phyloP scores from a whole-genome alignment of 352 stramenopile species.

The Phytophthora pini region DNA sequence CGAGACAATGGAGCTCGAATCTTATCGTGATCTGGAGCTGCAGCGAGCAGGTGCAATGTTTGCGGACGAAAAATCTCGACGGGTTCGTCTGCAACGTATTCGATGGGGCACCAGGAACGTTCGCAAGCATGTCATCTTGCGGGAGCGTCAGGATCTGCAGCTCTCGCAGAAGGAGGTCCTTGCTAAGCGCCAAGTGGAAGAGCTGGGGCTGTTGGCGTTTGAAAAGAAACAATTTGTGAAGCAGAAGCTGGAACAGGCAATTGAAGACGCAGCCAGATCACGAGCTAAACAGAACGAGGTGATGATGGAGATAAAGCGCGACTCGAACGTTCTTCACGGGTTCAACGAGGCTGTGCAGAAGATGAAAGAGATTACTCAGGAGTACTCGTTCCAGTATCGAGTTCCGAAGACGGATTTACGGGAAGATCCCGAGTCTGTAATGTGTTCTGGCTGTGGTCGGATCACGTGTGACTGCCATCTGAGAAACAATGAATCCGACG shows the following conservation, averaged over 20 bases:
- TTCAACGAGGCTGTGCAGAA: slow-evolving; percentile 60
- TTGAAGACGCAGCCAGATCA: slow-evolving; percentile 47
- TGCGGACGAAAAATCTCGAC: slow-evolving; percentile 37
- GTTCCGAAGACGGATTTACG: slow-evolving; percentile 66
- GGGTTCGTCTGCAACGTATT: slow-evolving; percentile 63
- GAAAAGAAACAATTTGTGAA: slow-evolving; percentile 61
- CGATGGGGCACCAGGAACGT: slow-evolving; percentile 71
- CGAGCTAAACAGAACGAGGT: slow-evolving; percentile 53
- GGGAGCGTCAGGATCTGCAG: slow-evolving; percentile 48
- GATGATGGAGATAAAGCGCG: slow-evolving; percentile 51
- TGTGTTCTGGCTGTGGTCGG: slow-evolving; percentile 57
- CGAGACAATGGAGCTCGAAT: slow-evolving; percentile 72
- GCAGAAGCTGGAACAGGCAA: slow-evolving; percentile 50
- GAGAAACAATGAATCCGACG: slow-evolving; percentile 11
- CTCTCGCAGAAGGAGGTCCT: slow-evolving; percentile 43
- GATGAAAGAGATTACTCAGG: slow-evolving; percentile 59
- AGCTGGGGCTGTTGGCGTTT: slow-evolving; percentile 64
- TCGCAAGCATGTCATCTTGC: slow-evolving; percentile 57
- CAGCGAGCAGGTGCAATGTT: slow-evolving; percentile 53
- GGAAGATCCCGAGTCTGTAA: slow-evolving; percentile 44
- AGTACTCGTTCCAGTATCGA: slow-evolving; percentile 67
- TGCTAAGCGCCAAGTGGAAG: slow-evolving; percentile 49
- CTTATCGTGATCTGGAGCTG: slow-evolving; percentile 65
- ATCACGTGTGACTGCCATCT: slow-evolving; percentile 64
- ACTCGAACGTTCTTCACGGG: slow-evolving; percentile 44